Evolutionary conservation across 768 basidiomycete species (phyloP), one percentile per base, ranked within the genome.

Genomic region (Boletus subcaerulescens): DNA sequence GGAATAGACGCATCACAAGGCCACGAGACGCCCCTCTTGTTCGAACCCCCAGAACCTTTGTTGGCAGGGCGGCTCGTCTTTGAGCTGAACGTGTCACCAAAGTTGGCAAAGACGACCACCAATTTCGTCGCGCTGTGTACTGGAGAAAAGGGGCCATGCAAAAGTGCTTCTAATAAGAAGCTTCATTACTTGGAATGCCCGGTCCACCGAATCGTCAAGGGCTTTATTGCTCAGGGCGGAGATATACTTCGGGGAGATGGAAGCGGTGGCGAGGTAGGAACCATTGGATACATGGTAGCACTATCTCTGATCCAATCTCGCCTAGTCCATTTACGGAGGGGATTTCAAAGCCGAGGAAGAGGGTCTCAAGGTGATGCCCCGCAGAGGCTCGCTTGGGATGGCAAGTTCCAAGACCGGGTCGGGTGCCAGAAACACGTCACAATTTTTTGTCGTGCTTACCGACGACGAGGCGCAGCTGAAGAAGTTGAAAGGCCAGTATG

Each of bases 161-260:
- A 78, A 71, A 76, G 71, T 44, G 74, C 74, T 14, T 76, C 76
- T 3, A 77, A 77, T 55, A 77, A 76, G 63, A 71, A 62, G 33
- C 63, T 81, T 48, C 73, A 74, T 56, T 82, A 80, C 60, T 43
- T 71, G 36, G 74, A 68, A 3, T 73, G 68, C 36, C 76, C 75
- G 29, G 70, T 83, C 1, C 80, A 81, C 64, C 69, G 79, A 11
- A 70, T 79, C 59, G 74, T 77, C 43, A 70, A 72, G 56, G 79
- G 71, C 14, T 83, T 81, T 48, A 71, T 82, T 5, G 76, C 77
- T 1, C 81, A 84, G 60, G 77, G 77, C n/a, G 80, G 80, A 7
- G 80, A 83, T 60, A 68, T 81, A 38, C 80, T 80, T 20, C 63
- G 80, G 42, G 74, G 75, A 6, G 81, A 82, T 60, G 81, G 81